A percentile compares a stretch with the other conserved stretches of the same genome.
Evolutionary conservation across 2,329 filamentous ascomycete genomes (phyloP).

Genomic region (Trichoderma asperellum): DNA sequence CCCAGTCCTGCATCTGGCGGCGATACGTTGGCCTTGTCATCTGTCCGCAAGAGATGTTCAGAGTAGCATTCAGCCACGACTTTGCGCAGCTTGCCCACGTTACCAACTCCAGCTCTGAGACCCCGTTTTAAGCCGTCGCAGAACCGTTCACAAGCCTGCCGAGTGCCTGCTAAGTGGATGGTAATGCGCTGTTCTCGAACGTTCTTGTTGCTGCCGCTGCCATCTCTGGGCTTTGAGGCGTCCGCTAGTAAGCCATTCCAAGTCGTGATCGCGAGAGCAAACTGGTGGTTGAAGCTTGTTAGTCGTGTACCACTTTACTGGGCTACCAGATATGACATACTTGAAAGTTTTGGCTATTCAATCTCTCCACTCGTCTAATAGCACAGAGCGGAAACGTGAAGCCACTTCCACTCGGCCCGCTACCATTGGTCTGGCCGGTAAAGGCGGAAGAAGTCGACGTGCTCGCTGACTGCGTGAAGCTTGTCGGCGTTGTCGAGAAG

Average conservation of each 20-base stretch:
- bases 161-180: slow-evolving; percentile 85
- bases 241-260: slow-evolving; percentile 78
- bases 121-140: slow-evolving; percentile 95
- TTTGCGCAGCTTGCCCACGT: slow-evolving; percentile 80
- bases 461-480: slow-evolving; percentile 80
- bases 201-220: slow-evolving; percentile 44
- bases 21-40: slow-evolving; percentile 60
- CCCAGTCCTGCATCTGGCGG: slow-evolving; percentile 90
- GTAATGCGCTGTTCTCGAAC: slow-evolving; percentile 80
- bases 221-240: slow-evolving; percentile 54
- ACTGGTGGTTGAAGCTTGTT: slow-evolving; percentile 50
- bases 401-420: slow-evolving; percentile 90
- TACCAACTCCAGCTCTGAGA: slow-evolving; percentile 81
- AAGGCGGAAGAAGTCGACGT: slow-evolving; percentile 80
- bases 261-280: slow-evolving; percentile 90
- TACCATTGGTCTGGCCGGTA: slow-evolving; percentile 90
- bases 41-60: slow-evolving; percentile 72
- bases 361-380: slow-evolving; percentile 85
- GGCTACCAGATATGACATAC: slow-evolving; percentile 40
- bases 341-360: slow-evolving; percentile 89
- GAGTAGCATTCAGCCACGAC: slow-evolving; percentile 89
- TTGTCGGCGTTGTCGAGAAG: slow-evolving; percentile 92
- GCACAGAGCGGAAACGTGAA: slow-evolving; percentile 93
- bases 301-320: neutral
- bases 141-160: slow-evolving; percentile 89